A percentile compares a stretch with the other conserved stretches of the same genome.
Conservation (phyloP, 805 yeast species). For the Groenewaldozyma tartarivorans region DNA sequence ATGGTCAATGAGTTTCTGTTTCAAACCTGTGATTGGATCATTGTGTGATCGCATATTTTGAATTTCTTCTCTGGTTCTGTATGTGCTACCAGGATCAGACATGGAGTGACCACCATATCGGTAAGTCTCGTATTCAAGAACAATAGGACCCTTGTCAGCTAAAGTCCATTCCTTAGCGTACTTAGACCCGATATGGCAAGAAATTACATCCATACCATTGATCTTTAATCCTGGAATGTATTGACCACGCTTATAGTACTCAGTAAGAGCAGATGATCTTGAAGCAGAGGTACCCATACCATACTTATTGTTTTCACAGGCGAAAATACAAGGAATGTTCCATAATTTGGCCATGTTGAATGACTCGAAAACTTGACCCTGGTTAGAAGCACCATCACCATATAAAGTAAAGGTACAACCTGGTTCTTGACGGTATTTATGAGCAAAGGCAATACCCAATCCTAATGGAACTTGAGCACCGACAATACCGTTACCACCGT, state of each 20-base stretch:
- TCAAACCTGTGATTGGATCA: slow-evolving; percentile 96
- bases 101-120: slow-evolving; percentile 99
- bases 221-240: slow-evolving; percentile 97
- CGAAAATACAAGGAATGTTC: slow-evolving; percentile 89
- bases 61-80: slow-evolving; percentile 99
- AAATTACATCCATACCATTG: slow-evolving; percentile 97
- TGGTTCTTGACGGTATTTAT: slow-evolving; percentile 66
- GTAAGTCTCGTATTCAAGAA: slow-evolving; percentile 94
- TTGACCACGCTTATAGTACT: slow-evolving; percentile 98
- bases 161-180: slow-evolving; percentile 95
- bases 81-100: slow-evolving; percentile 99
- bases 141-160: slow-evolving; percentile 91
- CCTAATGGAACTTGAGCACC: slow-evolving; percentile 99
- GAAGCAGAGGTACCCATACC: slow-evolving; percentile 99
- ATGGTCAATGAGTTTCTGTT: slow-evolving; percentile 73
- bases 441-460: slow-evolving; percentile 97
- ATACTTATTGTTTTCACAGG: slow-evolving; percentile 98
- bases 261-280: slow-evolving; percentile 93
- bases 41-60: slow-evolving; percentile 98
- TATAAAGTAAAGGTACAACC: slow-evolving; percentile 81
- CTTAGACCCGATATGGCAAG: slow-evolving; percentile 90
- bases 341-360: slow-evolving; percentile 99
- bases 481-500: slow-evolving; percentile 99
- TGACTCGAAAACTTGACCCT: slow-evolving; percentile 97
- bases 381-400: slow-evolving; percentile 99